A percentile compares a stretch with the other conserved stretches of the same genome.
Conservation (phyloP, 225 moss, liverwort and hornwort genomes). For the Sphagnum tenellum region DNA sequence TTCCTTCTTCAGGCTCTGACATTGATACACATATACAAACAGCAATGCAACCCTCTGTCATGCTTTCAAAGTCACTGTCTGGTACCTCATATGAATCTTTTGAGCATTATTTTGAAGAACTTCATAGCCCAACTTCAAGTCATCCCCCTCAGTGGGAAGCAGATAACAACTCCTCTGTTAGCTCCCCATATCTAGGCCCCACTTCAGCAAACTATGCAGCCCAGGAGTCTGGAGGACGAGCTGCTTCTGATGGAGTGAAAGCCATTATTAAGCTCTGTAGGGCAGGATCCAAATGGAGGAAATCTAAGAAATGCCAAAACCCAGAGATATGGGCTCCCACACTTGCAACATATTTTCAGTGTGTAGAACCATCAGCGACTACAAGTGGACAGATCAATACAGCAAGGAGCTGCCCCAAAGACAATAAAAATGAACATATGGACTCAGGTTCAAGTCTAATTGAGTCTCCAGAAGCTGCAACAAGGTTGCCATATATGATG, state of each 20-base stretch:
- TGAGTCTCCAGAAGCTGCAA: slow-evolving; percentile 8
- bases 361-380: slow-evolving; percentile 20
- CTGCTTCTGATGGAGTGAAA: slow-evolving; percentile 53
- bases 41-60: slow-evolving; percentile 21
- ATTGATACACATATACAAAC: slow-evolving; percentile 26
- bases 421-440: background rate
- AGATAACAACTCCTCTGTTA: slow-evolving; percentile 5
- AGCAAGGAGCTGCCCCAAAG: background rate
- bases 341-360: slow-evolving; percentile 63
- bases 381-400: slow-evolving; percentile 7
- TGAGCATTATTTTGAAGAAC: slow-evolving; percentile 34
- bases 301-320: slow-evolving; percentile 20
- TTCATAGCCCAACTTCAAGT: slow-evolving; percentile 13
- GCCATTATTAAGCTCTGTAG: slow-evolving; percentile 75
- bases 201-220: slow-evolving; percentile 27
- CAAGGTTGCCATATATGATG: slow-evolving; percentile 43
- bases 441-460: slow-evolving; percentile 5
- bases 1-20: slow-evolving; percentile 55
- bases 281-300: slow-evolving; percentile 61
- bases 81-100: slow-evolving; percentile 42
- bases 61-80: slow-evolving; percentile 27
- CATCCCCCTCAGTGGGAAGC: slow-evolving; percentile 7
- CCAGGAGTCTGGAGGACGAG: slow-evolving; percentile 15
- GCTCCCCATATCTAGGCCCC: slow-evolving; percentile 53
- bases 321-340: slow-evolving; percentile 88